These are phyloP conservation scores for Heimioporus punctisporus DNA, from an alignment of 1,284 basidiomycete genomes.

Conservation along the genomic window DNA sequence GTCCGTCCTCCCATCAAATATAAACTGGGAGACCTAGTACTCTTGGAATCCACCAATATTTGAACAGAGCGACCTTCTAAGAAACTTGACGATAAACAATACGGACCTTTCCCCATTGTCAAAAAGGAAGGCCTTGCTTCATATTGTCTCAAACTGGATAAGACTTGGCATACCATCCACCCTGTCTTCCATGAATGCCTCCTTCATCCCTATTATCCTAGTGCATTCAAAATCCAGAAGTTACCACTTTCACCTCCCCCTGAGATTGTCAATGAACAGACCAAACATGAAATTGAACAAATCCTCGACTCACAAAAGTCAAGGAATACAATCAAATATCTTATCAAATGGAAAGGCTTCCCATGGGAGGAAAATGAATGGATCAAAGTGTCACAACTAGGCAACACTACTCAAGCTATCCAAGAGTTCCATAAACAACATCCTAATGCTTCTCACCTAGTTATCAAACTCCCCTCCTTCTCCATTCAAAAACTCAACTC, in stretches of 20 bases:
- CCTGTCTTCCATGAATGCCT: background rate
- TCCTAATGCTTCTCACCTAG: too few relatives aligned
- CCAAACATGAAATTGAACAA: slow-evolving; percentile 2
- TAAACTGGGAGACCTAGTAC: background rate
- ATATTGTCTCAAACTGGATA: background rate
- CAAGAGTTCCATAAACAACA: too few relatives aligned
- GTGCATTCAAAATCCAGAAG: background rate
- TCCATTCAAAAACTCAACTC: too few relatives aligned
- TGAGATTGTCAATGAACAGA: background rate
- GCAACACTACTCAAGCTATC: too few relatives aligned
- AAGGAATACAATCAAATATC: too few relatives aligned
- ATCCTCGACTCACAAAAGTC: too few relatives aligned
- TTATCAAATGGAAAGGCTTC: slow-evolving; percentile 3
- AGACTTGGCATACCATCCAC: background rate
- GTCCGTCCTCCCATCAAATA: background rate
- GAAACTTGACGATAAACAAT: too few relatives aligned
- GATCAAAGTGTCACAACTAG: background rate
- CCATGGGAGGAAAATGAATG: background rate
- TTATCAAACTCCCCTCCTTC: too few relatives aligned
- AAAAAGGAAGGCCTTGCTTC: background rate
- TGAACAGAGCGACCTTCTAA: background rate
- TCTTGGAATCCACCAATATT: background rate
- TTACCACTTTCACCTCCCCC: background rate
- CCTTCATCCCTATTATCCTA: background rate
- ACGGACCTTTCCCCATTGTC: background rate